These are phyloP conservation scores for Penicillium sp. DNA, from an alignment of 2,329 filamentous ascomycete species.

Conservation along the genomic window DNA sequence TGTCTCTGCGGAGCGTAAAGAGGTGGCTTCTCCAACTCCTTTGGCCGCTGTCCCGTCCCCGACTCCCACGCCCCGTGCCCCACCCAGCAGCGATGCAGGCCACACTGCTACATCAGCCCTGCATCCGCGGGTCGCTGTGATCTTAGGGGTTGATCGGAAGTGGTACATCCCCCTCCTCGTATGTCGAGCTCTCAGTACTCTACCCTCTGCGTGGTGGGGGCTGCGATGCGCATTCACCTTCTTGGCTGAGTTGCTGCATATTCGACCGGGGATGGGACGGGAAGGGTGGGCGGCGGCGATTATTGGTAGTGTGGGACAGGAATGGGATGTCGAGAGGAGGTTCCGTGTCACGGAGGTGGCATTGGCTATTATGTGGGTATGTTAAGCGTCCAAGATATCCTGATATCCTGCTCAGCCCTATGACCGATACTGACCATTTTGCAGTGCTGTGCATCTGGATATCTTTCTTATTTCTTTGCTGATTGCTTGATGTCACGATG, in stretches of 20 bases:
- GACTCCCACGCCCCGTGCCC: conserved; percentile 28
- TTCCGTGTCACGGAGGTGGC: conserved; percentile 68
- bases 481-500: conserved; percentile 84
- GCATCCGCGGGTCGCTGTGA: conserved; percentile 76
- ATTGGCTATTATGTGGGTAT: conserved; percentile 73
- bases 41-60: conserved; percentile 32
- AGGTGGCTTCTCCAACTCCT: conserved; percentile 31
- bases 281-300: conserved; percentile 44
- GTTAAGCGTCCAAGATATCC: conserved; percentile 32
- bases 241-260: conserved; percentile 62
- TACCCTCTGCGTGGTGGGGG: conserved; percentile 72
- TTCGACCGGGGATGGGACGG: conserved; percentile 45
- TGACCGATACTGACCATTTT: not conserved
- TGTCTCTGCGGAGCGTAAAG: conserved; percentile 28
- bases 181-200: conserved; percentile 71
- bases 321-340: conserved; percentile 50
- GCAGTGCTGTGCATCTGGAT: conserved; percentile 73
- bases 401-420: conserved; percentile 20
- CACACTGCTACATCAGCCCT: conserved; percentile 47
- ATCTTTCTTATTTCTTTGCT: conserved; percentile 80
- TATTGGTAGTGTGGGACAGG: conserved; percentile 38
- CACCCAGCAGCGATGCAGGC: conserved; percentile 32
- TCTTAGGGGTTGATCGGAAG: conserved; percentile 69
- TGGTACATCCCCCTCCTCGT: conserved; percentile 76
- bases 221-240: conserved; percentile 69